A percentile compares a stretch with the other conserved stretches of the same genome.
phyloP scores from a whole-genome alignment of 23 red algal genomes.

The Porphyridium purpureum region DNA sequence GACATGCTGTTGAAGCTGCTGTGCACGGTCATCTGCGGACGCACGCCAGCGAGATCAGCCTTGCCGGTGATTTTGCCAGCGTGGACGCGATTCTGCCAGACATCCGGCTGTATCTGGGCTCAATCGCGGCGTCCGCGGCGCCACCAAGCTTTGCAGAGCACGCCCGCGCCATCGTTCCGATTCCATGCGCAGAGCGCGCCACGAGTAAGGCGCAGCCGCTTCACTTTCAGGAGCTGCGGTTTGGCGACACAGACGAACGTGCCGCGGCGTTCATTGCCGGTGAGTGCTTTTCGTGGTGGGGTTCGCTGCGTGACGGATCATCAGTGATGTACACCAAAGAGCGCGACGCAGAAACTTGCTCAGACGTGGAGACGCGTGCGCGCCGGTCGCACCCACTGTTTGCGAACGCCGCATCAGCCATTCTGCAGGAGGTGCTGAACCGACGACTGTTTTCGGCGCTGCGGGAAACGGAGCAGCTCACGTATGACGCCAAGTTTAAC shows the following conservation, averaged over 20 bases:
- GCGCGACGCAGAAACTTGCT: no score
- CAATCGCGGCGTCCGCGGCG: no score
- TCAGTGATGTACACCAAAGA: no score
- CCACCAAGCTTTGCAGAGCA: no score
- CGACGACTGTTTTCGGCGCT: background rate
- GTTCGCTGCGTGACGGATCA: no score
- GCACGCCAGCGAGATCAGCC: background rate
- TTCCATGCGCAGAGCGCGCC: no score
- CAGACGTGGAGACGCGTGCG: background rate
- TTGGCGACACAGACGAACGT: no score
- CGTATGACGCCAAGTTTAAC: constrained; percentile 1
- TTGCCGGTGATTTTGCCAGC: background rate
- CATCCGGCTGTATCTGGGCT: background rate
- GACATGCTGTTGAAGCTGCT: background rate
- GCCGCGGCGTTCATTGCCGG: no score
- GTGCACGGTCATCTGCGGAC: background rate
- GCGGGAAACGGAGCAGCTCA: background rate
- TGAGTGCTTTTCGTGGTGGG: no score
- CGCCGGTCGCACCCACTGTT: background rate
- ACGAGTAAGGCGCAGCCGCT: no score
- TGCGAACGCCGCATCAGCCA: background rate
- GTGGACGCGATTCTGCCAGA: background rate
- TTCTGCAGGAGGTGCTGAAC: background rate
- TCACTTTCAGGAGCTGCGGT: no score
- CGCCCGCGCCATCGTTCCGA: no score